Evolutionary conservation across 352 stramenopile species (phyloP), one percentile per base, ranked within the genome.

Genomic region (Peronospora belbahrii): DNA sequence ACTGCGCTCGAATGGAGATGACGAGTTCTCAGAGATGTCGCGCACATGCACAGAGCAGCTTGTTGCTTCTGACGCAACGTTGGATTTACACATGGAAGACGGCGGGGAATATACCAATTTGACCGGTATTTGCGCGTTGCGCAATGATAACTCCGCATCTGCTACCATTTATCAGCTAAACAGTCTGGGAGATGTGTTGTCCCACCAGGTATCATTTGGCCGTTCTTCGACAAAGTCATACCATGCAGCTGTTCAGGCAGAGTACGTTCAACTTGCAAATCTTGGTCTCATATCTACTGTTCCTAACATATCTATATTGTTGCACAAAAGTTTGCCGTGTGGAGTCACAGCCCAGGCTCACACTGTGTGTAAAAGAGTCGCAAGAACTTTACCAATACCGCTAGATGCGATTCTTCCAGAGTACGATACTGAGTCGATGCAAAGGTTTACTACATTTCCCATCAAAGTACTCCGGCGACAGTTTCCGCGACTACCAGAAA

Each of bases 161-260:
- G 53, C 61, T 1, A 56, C 45, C 23, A 60, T 84, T 42, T 89
- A 85, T 33, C 70, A 85, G 43, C 38, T 89, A n/a, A 89, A 74
- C 44, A 70, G 55, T 43, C 34, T 83, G 17, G 77, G 77, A 2
- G 77, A 89, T 38, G 31, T 89, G 2, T 83, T 73, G 42, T 79
- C 65, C 3, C 77, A 88, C 45, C 53, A 52, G 7, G 65, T 88
- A 17, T 69, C 74, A 19, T 66, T 61, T 32, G 41, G 42, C 13
- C 62, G 53, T 23, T 58, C 37, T 15, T 43, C 65, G 6, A 59
- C 47, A 14, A 70, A 65, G 30, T 48, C 53, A 6, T 82, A 85
- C 28, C 42, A 62, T 11, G 50, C 61, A 8, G 70, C 70, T 15
- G 58, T 88, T 35, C 77, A 86, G 37, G 33, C 57, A 1, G 62